Evolutionary conservation across 169 alveolate species (phyloP), one percentile per base, ranked within the genome.

Genomic region (Cystoisospora suis): DNA sequence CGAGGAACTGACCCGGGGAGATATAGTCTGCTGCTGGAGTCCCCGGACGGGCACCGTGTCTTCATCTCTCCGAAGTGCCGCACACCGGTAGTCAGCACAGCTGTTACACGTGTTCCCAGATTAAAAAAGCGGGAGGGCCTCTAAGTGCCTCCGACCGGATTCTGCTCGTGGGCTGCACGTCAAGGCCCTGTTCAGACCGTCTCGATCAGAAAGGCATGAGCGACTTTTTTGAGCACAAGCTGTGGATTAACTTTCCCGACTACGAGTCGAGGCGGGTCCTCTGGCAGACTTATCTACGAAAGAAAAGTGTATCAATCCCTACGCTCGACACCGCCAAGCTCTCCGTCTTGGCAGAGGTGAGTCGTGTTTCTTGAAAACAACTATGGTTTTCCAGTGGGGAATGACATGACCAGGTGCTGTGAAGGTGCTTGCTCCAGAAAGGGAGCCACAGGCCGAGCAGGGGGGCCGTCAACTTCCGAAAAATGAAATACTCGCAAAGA

Each of bases 161-260:
- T 20, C 93, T 96, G 40, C 93, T 96, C 94, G 95, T 97, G 46
- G 99, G 98, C 20, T 92, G 97, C 92, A 94, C 98, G 9, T 93
- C 96, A 69, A 93, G 94, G 85, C 98, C 98, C 12, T 93, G 90
- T 80, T 96, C 95, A 2, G 97, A 96, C 32, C 92, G 93, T 47
- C 95, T 91, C 17, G 92, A 91, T 58, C 38, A 92, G 86, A 94
- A 94, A 72, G 98, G 96, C 79, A 80, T 95, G 83, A 94, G 94
- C 32, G 69, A 89, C 53, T 93, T 95, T 92, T 97, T 96, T 88
- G 98, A 96, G 77, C 96, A 96, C 94, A 95, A 95, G 49, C 89
- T 96, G 42, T 97, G 95, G 93, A 94, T 97, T 90, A 97, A 97
- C 65, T 93, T 95, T 83, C 98, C 98, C 23, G 96, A 96, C 86